phyloP scores from a whole-genome alignment of 1,284 basidiomycete species.

The Malassezia cuniculi region DNA sequence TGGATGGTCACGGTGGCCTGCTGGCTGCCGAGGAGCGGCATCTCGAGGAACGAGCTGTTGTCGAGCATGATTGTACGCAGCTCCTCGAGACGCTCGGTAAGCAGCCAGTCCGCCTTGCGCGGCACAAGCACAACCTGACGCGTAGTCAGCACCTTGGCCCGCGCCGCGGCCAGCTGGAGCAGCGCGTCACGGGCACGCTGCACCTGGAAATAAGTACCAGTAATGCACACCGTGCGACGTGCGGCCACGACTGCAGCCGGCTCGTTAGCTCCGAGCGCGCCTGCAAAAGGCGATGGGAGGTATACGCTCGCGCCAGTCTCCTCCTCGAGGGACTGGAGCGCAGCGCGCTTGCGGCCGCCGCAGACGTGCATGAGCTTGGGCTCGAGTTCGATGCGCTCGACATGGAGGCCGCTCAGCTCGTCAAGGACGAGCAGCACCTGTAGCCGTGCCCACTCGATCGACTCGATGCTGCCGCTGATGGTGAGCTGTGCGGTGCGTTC shows the following conservation, averaged over 20 bases:
- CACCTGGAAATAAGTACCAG: constrained; percentile 91
- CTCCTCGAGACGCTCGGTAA: constrained; percentile 80
- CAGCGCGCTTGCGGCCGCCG: constrained; percentile 72
- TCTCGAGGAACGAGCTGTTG: constrained; percentile 88
- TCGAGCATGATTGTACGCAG: constrained; percentile 83
- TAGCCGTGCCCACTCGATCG: constrained; percentile 79
- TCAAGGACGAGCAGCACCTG: constrained; percentile 84
- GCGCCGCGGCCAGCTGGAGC: constrained; percentile 64
- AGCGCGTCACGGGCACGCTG: constrained; percentile 91
- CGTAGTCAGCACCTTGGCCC: constrained; percentile 83
- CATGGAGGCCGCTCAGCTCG: constrained; percentile 57
- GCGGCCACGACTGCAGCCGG: constrained; percentile 48
- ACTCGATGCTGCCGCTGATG: constrained; percentile 69
- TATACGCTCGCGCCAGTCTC: constrained; percentile 96
- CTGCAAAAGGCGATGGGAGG: constrained; percentile 76
- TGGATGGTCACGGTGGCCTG: constrained; percentile 84
- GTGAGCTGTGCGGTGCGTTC: constrained; percentile 84
- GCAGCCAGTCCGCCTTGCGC: constrained; percentile 94
- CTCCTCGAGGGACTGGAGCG: constrained; percentile 85
- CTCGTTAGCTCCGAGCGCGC: constrained; percentile 52
- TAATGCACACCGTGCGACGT: constrained; percentile 82
- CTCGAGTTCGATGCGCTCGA: constrained; percentile 83
- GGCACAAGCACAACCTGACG: constrained; percentile 85
- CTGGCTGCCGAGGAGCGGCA: constrained; percentile 77
- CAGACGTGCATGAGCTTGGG: constrained; percentile 86